A percentile compares a stretch with the other conserved stretches of the same genome.
These are phyloP conservation scores for Blumeriella jaapii DNA, from an alignment of 2,329 filamentous ascomycete species.

Conservation along the genomic window DNA sequence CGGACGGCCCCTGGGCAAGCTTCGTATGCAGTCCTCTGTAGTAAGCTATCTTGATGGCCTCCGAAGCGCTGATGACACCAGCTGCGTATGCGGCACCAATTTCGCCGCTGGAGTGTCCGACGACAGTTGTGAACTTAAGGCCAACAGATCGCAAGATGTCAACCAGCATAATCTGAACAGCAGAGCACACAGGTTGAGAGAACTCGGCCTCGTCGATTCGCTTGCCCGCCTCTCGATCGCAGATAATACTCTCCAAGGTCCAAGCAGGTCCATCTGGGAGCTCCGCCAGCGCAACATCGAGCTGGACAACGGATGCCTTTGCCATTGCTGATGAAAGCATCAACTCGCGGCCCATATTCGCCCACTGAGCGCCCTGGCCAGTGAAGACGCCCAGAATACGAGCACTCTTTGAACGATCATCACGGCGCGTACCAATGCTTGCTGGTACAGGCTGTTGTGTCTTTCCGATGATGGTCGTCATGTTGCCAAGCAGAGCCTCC, in stretches of 20 bases:
- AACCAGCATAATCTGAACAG: slow-evolving; percentile 36
- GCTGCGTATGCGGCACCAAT: slow-evolving; percentile 36
- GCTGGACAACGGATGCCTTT: slow-evolving; percentile 8
- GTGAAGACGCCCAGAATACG: slow-evolving; percentile 16
- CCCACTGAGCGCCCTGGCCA: slow-evolving; percentile 21
- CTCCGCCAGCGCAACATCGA: slow-evolving; percentile 21
- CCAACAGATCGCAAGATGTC: slow-evolving; percentile 33
- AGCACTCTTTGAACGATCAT: slow-evolving; percentile 5
- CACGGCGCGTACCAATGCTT: slow-evolving; percentile 4
- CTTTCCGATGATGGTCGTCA: slow-evolving; percentile 17
- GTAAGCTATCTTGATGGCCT: slow-evolving; percentile 36
- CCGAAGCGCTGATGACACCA: slow-evolving; percentile 24
- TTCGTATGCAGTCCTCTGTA: slow-evolving; percentile 27
- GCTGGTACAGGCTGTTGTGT: slow-evolving; percentile 4
- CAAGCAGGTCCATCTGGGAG: slow-evolving; percentile 19
- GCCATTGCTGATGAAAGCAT: slow-evolving; percentile 10
- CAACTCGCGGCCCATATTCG: slow-evolving; percentile 15
- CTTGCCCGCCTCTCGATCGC: slow-evolving; percentile 9
- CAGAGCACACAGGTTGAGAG: slow-evolving; percentile 34
- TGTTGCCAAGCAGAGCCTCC: slow-evolving; percentile 6
- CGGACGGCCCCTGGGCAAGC: slow-evolving; percentile 5
- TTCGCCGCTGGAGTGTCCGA: slow-evolving; percentile 37
- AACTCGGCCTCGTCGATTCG: slow-evolving; percentile 19
- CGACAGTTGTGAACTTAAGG: slow-evolving; percentile 29
- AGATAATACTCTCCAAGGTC: slow-evolving; percentile 15